Evolutionary conservation across 2,329 filamentous ascomycete species (phyloP), one percentile per base, ranked within the genome.

Genomic region (Nemania sp.): DNA sequence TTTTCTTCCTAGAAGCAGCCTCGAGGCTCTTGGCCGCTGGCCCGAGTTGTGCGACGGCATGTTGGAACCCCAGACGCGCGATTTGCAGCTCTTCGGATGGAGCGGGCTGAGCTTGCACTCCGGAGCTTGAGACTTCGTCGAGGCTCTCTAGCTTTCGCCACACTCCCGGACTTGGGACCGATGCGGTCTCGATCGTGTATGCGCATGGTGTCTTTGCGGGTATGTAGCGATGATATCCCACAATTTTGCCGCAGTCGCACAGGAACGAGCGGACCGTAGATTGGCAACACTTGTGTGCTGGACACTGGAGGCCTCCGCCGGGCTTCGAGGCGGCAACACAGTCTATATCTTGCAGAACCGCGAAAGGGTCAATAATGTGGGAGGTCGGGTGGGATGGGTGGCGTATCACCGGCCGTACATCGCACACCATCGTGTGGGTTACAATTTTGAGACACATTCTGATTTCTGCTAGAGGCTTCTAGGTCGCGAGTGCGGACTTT

Each of bases 401-500:
- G 22, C 43, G 58, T 49, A 69, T 66, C 24, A 66, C n/a, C 2
- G 62, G 66, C 13, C 66, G 58, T 10, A 56, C 47, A 22, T 69
- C 66, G 20, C 62, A 69, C n/a, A 24, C 29, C 18, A 63, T 49
- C 22, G 24, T 43, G 18, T 69, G 66, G 18, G 43, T 66, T 51
- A 63, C 22, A 20, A 69, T 66, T 15, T 66, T 52, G 27, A 69
- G 62, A 47, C 64, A 73, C 2, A 80, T 82, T 18, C 26, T 62
- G 29, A 51, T 2, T 49, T 20, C 24, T 29, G 18, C 11, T 49
- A 10, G 13, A 5, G 6, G n/a, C 13, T 38, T 60, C 29, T 18
- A n/a, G 24, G 5, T 55, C 15, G 10, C 1, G 11, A n/a, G n/a
- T 54, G 27, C 47, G 18, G 27, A 18, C 22, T 58, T 1, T 24